Evolutionary conservation across 768 basidiomycete genomes (phyloP), one percentile per base, ranked within the genome.

Genomic region (Hericium erinaceus): DNA sequence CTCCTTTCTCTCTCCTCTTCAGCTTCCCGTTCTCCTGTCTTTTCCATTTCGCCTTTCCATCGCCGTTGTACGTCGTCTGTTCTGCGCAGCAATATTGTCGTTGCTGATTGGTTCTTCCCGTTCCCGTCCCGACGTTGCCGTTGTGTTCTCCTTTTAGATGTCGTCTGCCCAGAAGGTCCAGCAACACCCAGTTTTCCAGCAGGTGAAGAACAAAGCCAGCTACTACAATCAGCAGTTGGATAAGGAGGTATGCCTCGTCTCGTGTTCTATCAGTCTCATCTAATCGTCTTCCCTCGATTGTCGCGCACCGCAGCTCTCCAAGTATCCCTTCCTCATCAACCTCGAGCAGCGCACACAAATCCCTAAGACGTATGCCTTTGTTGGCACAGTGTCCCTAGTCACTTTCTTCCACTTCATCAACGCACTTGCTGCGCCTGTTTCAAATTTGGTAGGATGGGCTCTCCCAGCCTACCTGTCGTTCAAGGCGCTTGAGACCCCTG

Each of bases 401-500:
- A 75, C 82, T 53, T 68, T 87, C 68, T 81, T 92, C 66, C 87
- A 93, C 77, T 79, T 85, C 67, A 75, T 95, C 82, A 95, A 95
- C 77, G 81, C 93, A 54, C 85, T 95, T 67, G 97, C 97, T 52
- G 81, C 85, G 4, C 91, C 52, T 65, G 80, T 95, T 63, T 95
- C 95, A 59, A 95, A 97, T 74, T 78, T 97, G 66, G 83, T 99
- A 67, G 97, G 95, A 54, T 98, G 89, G 87, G 90, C 76, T 37
- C 79, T 98, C 66, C 97, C 97, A 28, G 93, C 94, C 5, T 98
- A 92, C 72, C 83, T 97, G 71, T 97, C 94, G 54, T 83, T 98
- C 77, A 89, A 88, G 74, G 95, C 97, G 28, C 83, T 99, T 68
- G 95, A 98, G 73, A 73, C 80, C 4, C 90, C 92, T n/a, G 78